Conservation (phyloP, 1,139 yeast species). For the Geotrichum macrosporum region DNA sequence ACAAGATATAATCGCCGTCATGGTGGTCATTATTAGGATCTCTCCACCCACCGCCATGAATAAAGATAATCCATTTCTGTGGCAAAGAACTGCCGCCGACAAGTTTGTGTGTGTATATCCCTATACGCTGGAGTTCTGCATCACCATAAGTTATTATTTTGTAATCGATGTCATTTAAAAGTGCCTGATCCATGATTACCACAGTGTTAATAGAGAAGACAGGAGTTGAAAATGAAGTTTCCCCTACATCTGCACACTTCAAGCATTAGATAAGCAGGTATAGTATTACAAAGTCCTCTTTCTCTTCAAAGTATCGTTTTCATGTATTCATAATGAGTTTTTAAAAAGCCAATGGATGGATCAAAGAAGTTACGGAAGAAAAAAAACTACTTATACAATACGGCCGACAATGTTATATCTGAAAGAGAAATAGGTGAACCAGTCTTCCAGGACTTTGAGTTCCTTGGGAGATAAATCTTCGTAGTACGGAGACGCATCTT, state of each 20-base stretch:
- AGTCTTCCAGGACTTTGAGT: slow-evolving; percentile 63
- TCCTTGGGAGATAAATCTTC: slow-evolving; percentile 43
- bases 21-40: slow-evolving; percentile 58
- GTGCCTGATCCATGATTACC: too few relatives aligned
- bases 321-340: too few relatives aligned
- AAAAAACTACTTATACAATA: slow-evolving; percentile 1
- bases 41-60: slow-evolving; percentile 92
- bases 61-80: slow-evolving; percentile 45
- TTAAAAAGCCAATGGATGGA: too few relatives aligned
- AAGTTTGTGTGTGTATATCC: not conserved
- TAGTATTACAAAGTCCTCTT: too few relatives aligned
- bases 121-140: slow-evolving; percentile 3
- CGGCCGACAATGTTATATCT: slow-evolving; percentile 53
- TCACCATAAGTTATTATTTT: not conserved
- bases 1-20: slow-evolving; percentile 49
- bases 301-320: too few relatives aligned
- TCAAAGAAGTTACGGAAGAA: not conserved
- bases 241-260: too few relatives aligned
- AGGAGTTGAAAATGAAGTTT: too few relatives aligned
- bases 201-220: not conserved
- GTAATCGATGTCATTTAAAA: not conserved
- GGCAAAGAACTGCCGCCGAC: not conserved
- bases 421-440: slow-evolving; percentile 79
- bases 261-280: too few relatives aligned
- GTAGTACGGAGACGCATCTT: slow-evolving; percentile 51